Evolutionary conservation across 2,329 filamentous ascomycete species (phyloP), one percentile per base, ranked within the genome.

Genomic region (Alternaria sp.): DNA sequence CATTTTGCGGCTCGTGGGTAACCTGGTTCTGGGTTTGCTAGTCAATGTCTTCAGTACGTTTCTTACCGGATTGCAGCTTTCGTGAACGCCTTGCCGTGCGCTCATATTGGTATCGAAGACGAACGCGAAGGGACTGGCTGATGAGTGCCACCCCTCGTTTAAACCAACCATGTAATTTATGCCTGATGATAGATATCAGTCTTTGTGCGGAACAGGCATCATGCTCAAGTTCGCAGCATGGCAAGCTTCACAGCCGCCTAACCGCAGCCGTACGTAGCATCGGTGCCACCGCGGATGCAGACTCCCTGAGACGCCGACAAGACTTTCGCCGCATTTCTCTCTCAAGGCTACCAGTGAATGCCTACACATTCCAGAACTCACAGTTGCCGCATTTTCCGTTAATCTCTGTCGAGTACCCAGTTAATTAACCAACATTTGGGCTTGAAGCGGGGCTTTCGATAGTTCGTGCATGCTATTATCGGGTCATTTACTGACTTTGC

Each of bases 381-480:
- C 49, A 27, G 48, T 53, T 54, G 56, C 50, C 57, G 59, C 54
- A 71, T 66, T 60, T 59, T 64, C 64, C 62, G 62, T 54, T 64
- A 66, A 69, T 63, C 61, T 69, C 32, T 44, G 54, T 41, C 57
- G 25, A 60, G 45, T 59, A 45, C 32, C 54, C 53, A 63, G 66
- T 62, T 75, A 78, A 76, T 78, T 78, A 75, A 60, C 69, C 63
- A 49, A 57, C 68, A 74, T 74, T 77, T 22, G 25, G 43, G 54
- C 71, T 66, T 12, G 57, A 73, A 75, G 72, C 68, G 73, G 72
- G 69, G 66, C 64, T 56, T 74, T 65, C 67, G 61, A 73, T 72
- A 73, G 60, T 54, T 44, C 45, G 44, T 68, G 66, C 65, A 74
- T 64, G 50, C 68, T 66, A 62, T 49, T 66, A 63, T 68, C 52